phyloP scores from a whole-genome alignment of 495 filamentous ascomycete genomes.

The Penicillium maclennaniae region DNA sequence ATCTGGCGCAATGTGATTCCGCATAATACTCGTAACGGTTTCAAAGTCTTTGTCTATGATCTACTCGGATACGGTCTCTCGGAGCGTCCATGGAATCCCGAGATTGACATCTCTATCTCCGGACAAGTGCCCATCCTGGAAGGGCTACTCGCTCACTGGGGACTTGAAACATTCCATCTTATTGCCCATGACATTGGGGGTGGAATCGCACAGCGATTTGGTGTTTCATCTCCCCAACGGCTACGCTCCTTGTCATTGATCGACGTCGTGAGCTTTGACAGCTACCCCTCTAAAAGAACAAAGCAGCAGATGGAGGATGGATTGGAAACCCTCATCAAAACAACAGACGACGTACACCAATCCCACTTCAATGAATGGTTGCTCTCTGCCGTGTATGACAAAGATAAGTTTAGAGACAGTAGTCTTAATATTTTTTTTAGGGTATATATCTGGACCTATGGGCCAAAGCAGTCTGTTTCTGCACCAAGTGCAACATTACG shows the following conservation, averaged over 20 bases:
- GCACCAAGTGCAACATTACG: constrained; percentile 13
- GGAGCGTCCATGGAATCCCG: constrained; percentile 8
- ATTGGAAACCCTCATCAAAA: constrained; percentile 4
- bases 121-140: constrained; percentile 12
- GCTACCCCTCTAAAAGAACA: constrained; percentile 13
- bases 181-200: constrained; percentile 14
- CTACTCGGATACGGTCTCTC: constrained; percentile 14
- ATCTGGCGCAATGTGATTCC: constrained; percentile 12
- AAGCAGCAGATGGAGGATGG: constrained; percentile 10
- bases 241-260: constrained; percentile 7
- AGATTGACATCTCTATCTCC: constrained; percentile 8
- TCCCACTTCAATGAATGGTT: constrained; percentile 10
- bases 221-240: constrained; percentile 2
- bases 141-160: constrained; percentile 7
- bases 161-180: constrained; percentile 1
- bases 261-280: constrained; percentile 14
- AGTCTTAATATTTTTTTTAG: constrained; percentile 6
- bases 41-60: constrained; percentile 11
- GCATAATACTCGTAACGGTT: not conserved
- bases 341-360: not conserved
- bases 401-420: constrained; percentile 4
- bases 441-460: constrained; percentile 10
- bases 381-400: constrained; percentile 4
- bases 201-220: constrained; percentile 10
- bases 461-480: constrained; percentile 13